Evolutionary conservation across 2,329 filamentous ascomycete species (phyloP).

Genomic region (Aspergillus transmontanensis): DNA sequence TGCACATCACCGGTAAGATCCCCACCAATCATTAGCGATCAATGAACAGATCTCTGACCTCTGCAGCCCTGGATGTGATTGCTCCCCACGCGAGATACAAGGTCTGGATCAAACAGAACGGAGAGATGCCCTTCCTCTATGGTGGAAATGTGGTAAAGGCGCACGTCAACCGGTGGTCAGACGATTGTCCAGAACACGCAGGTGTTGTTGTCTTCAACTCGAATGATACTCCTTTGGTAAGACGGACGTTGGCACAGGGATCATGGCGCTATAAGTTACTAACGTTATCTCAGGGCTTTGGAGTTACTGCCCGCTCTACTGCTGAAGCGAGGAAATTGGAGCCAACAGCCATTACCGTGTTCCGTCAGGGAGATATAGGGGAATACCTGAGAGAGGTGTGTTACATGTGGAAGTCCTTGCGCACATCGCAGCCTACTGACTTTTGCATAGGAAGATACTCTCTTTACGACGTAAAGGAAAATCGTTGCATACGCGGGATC

Average conservation of each 20-base stretch:
- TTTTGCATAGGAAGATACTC: constrained; percentile 57
- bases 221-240: constrained; percentile 78
- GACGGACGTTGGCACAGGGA: not conserved
- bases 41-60: not conserved
- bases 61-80: constrained; percentile 73
- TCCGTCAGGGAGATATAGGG: constrained; percentile 90
- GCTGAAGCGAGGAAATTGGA: constrained; percentile 81
- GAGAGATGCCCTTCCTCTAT: constrained; percentile 96
- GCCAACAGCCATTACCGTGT: constrained; percentile 85
- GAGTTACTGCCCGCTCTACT: constrained; percentile 84
- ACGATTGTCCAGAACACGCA: constrained; percentile 91
- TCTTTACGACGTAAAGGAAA: constrained; percentile 57
- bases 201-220: constrained; percentile 88
- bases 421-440: constrained; percentile 17
- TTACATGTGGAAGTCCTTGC: not conserved
- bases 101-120: constrained; percentile 95
- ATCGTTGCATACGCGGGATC: constrained; percentile 20
- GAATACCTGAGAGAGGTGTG: constrained; percentile 83
- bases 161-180: constrained; percentile 80
- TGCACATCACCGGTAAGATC: constrained; percentile 73
- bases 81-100: constrained; percentile 92
- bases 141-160: constrained; percentile 86
- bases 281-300: constrained; percentile 68
- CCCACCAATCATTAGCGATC: not conserved
- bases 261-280: not conserved